Conservation (phyloP, 495 filamentous ascomycete genomes). For the Talaromyces stipitatus region DNA sequence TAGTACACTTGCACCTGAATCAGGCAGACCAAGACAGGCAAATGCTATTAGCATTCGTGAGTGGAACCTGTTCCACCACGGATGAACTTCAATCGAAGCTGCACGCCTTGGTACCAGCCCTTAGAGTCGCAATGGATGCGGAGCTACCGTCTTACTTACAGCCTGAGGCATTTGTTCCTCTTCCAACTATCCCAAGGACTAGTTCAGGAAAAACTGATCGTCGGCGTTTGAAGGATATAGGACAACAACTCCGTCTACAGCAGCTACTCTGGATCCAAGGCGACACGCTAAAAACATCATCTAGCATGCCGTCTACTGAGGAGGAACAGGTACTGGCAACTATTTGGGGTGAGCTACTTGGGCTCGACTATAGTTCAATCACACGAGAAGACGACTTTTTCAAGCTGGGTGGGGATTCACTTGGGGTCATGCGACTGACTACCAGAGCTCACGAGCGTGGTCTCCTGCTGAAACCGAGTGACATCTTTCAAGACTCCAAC, state of each 20-base stretch:
- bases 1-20: background rate
- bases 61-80: too few species aligned
- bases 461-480: background rate
- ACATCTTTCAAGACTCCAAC: background rate
- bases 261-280: constrained; percentile 33
- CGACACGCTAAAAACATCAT: constrained; percentile 26
- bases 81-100: too few species aligned
- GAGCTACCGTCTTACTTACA: background rate
- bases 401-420: constrained; percentile 43
- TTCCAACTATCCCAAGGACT: constrained; percentile 10
- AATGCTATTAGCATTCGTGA: too few species aligned
- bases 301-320: background rate
- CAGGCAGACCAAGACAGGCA: background rate
- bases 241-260: constrained; percentile 26
- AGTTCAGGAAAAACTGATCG: constrained; percentile 48
- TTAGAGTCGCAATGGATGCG: too few species aligned
- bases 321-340: constrained; percentile 13
- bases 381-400: constrained; percentile 47
- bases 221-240: constrained; percentile 27
- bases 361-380: constrained; percentile 17
- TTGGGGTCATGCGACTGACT: constrained; percentile 12
- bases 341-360: constrained; percentile 29
- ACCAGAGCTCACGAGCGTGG: background rate
- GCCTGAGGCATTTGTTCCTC: background rate
- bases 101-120: too few species aligned